Evolutionary conservation across 495 filamentous ascomycete species (phyloP).

Genomic region (Aspergillus indologenus): DNA sequence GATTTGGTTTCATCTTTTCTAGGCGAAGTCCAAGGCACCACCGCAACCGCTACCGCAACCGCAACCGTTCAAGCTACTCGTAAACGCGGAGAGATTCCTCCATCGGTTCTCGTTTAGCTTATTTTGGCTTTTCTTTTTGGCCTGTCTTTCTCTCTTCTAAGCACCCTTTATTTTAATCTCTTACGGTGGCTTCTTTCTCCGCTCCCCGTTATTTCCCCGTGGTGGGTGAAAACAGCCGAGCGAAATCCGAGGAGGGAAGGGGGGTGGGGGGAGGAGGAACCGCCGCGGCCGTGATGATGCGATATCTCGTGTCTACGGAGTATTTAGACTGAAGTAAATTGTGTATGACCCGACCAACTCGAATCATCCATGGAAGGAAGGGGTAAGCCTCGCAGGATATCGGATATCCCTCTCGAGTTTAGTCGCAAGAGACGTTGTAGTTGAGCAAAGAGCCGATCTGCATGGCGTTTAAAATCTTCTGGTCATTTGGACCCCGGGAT

Average conservation of each 20-base stretch:
- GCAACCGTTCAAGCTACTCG: neutral
- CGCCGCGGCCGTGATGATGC: too few relatives aligned
- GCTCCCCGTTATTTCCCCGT: neutral
- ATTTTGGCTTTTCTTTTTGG: neutral
- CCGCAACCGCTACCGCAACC: neutral
- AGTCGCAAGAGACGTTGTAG: neutral
- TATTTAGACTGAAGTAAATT: too few relatives aligned
- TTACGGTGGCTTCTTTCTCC: too few relatives aligned
- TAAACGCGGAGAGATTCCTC: neutral
- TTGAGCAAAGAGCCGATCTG: neutral
- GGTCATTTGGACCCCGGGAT: neutral
- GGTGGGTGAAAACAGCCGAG: neutral
- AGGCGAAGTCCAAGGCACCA: neutral
- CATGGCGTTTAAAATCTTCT: neutral
- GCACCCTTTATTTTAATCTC: neutral
- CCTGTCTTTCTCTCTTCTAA: too few relatives aligned
- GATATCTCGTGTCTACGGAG: too few relatives aligned
- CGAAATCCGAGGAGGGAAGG: neutral
- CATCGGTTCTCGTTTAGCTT: neutral
- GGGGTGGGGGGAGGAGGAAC: too few relatives aligned
- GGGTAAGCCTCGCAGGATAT: too few relatives aligned
- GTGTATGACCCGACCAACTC: too few relatives aligned
- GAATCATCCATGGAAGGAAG: too few relatives aligned
- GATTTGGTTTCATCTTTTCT: constrained; percentile 3
- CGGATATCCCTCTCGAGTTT: neutral